phyloP scores from a whole-genome alignment of 805 yeast genomes.

The Saccharomycopsis schoenii region DNA sequence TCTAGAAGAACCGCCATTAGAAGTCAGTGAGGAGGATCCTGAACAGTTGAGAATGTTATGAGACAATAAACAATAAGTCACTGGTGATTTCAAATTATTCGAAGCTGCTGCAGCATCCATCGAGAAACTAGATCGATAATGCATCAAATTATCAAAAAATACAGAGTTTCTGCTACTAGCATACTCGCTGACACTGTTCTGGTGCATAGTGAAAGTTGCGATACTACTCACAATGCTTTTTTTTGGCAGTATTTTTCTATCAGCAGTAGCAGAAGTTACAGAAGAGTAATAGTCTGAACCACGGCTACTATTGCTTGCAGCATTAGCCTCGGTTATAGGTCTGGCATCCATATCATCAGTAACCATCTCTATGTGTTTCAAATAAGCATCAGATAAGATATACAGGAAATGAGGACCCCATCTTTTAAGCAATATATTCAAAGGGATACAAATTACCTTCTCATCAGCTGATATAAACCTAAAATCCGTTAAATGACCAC shows the following conservation, averaged over 20 bases:
- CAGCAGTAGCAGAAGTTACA: background rate
- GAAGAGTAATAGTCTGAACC: background rate
- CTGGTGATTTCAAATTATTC: background rate
- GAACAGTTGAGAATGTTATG: background rate
- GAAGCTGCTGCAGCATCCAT: background rate
- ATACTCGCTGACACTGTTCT: background rate
- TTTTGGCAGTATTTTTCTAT: background rate
- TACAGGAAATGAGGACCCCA: conserved; percentile 71
- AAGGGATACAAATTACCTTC: conserved; percentile 52
- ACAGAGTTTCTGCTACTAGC: background rate
- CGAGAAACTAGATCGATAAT: background rate
- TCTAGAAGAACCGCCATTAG: background rate
- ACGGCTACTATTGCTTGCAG: background rate
- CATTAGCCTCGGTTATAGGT: background rate
- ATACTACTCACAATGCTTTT: conserved; percentile 3
- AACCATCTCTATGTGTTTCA: conserved; percentile 32
- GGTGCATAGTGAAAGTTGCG: background rate
- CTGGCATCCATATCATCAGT: background rate
- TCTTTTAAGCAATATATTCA: conserved; percentile 51
- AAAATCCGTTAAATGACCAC: conserved; percentile 56
- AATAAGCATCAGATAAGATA: conserved; percentile 53
- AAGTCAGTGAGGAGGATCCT: background rate
- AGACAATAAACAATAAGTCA: background rate
- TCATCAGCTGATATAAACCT: conserved; percentile 66
- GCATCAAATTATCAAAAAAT: background rate